These are phyloP conservation scores for Solanum appendiculatum DNA, from an alignment of 257 asterid species.

Conservation along the genomic window DNA sequence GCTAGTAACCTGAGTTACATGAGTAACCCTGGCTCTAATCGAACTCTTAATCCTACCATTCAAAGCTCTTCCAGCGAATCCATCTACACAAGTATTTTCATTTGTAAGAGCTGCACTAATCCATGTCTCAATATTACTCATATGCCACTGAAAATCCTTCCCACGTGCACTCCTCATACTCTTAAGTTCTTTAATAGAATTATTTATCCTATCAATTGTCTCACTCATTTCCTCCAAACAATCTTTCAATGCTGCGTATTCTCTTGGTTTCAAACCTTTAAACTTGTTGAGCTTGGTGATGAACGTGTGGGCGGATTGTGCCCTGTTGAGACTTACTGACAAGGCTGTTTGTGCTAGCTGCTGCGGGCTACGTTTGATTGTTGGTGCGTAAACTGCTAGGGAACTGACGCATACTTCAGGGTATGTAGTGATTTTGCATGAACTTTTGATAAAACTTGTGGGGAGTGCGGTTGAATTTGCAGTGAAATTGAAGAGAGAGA, in stretches of 20 bases:
- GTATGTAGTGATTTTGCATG: conserved; percentile 11
- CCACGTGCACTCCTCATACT: conserved; percentile 10
- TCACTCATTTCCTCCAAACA: conserved; percentile 11
- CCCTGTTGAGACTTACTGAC: conserved; percentile 3
- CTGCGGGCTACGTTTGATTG: conserved; percentile 5
- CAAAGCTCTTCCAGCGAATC: conserved; percentile 43
- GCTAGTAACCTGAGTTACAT: conserved; percentile 58
- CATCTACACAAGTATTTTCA: conserved; percentile 48
- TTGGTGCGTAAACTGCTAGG: background rate
- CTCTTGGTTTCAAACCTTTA: conserved; percentile 5
- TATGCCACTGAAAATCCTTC: conserved; percentile 35
- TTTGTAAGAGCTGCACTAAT: conserved; percentile 71
- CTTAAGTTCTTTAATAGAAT: conserved; percentile 32
- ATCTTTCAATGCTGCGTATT: conserved; percentile 10
- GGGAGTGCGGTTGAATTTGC: background rate
- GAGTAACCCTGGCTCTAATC: conserved; percentile 42
- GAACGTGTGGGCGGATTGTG: background rate
- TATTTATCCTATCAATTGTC: background rate
- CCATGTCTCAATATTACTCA: conserved; percentile 61
- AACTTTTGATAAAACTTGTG: conserved; percentile 5
- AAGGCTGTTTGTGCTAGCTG: conserved; percentile 7
- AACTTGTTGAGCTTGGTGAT: background rate
- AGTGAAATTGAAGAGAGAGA: background rate
- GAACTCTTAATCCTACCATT: conserved; percentile 42
- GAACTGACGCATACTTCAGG: conserved; percentile 6